Base-by-base conservation (phyloP, 2,329 filamentous ascomycete species). In the Epichloe glyceriae region DNA sequence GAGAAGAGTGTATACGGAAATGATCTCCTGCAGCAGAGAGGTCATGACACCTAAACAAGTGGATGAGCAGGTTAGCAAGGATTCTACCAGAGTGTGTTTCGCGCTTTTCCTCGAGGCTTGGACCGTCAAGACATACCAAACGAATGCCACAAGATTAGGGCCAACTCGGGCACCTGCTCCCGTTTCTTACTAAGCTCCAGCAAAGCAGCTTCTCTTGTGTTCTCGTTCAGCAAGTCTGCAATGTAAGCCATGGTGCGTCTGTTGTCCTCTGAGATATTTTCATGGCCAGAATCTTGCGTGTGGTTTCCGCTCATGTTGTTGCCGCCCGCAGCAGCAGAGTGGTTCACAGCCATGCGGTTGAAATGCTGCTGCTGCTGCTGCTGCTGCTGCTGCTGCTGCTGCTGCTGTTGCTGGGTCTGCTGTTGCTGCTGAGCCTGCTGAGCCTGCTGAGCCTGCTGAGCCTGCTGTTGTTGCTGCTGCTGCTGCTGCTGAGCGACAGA, bases 111-210 rank as follows among this genome's bases (percentile, higher is more conserved):
- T 30, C 15, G 4, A 19, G 7, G 5, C 14, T 30, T 20, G 34
- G 6, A 3, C 7, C 17, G 12, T 11, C 5, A 26, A 50, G 4
- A 69, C 81, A 57, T 79, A 95, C 91, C 93, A 63, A 96, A 97
- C 3, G 91, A 97, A 69, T 98, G 93, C 93, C 93, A 98, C 55
- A 98, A 75, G 54, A 98, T 95, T 61, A 98, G 74, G 45, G 93
- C 93, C 53, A 98, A 75, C 72, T 98, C 93, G 0, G 93, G 91
- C 15, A 98, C 93, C 69, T 97, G 93, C 70, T 98, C 93, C 52
- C 93, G 78, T 78, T 98, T 98, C 76, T 98, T 98, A 72, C 91
- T 97, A 48, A 98, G 77, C 69, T 98, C 93, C 62, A 98, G 77
- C 50, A 98, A 76, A 47, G 93, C 93, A 4, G 88, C 84, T 72